Evolutionary conservation across 2,329 filamentous ascomycete species (phyloP), one percentile per base, ranked within the genome.

Genomic region (Macrophomina phaseolina): DNA sequence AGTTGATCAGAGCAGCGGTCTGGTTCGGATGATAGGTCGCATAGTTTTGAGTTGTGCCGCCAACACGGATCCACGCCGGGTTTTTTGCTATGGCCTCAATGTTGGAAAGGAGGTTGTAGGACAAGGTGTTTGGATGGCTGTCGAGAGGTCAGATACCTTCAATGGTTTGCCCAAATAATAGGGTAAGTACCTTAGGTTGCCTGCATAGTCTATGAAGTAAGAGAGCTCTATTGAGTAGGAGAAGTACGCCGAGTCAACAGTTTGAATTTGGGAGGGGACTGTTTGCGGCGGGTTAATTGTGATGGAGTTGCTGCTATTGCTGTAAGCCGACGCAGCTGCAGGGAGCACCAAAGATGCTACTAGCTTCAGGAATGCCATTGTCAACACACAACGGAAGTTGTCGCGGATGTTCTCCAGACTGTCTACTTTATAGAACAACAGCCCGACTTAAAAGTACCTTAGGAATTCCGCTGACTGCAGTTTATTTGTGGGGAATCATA

Each of bases 201-300:
- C 53, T 14, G 36, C 36, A 16, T 58, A 58, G 30, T 58, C 53
- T 4, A 34, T 36, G 16, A 58, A 23, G 53, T 58, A 58, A 4
- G 53, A 42, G 34, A 40, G 36, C 2, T 58, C 53, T n/a, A 58
- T 58, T 3, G 53, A 58, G 38, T 40, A 58, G 11, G 34, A 58
- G 42, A 45, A 45, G 5, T 14, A 45, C 8, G 42, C 12, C 11
- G 11, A 14, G 16, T 45, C 42, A 5, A 45, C 6, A 5, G 8
- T 45, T n/a, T 45, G 42, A 2, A n/a, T 45, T 45, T n/a, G 3
- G 42, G 42, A n/a, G 42, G 12, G 8, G 11, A 14, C 16, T 45
- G 8, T 14, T 16, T 14, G 42, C 5, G 42, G 42, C 1, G 16
- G 7, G 1, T 45, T 9, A n/a, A 45, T 9, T 9, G 12, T 45